Base-by-base conservation (phyloP, 1,284 basidiomycete species). In the Porogramme epimiltina region DNA sequence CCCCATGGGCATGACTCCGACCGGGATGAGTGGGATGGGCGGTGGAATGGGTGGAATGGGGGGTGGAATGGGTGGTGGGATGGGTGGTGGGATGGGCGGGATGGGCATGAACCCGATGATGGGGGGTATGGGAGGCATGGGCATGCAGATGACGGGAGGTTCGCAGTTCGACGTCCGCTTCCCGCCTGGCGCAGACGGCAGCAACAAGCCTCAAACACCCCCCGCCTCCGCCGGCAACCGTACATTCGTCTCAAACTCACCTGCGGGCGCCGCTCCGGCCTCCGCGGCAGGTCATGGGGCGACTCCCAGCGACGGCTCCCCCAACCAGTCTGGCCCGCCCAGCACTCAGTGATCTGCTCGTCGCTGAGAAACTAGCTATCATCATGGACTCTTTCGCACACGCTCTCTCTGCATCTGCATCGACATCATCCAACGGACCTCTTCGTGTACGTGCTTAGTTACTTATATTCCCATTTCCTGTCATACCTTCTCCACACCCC, bases 11-110 rank as follows among this genome's bases (percentile, higher is more conserved):
- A 55, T 55, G 53, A 42, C 25, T 55, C 52, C 47, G 16, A 70
- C 73, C 65, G 51, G 51, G 19, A 48, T 52, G 51, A 43, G 45
- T n/a, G 52, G 51, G 15, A 61, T 60, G 60, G 65, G 64, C 54
- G 51, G 55, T 26, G 54, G 52, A 6, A 54, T 58, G 41, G 54
- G 45, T 25, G 73, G 74, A 3, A 78, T 79, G 77, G 71, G 71
- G 23, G 46, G 36, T 61, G 67, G 65, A 58, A 66, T 60, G 58
- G 50, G 42, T 33, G 45, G 43, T 15, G 36, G 33, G 23, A 19
- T 25, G 19, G 45, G 38, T 20, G 18, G 24, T 24, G 36, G 45
- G 5, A 40, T 47, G 45, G 55, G 55, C 0, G 59, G 62, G 1
- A 62, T 62, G 58, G 70, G 70, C 25, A 75, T 63, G 60, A 69